These are phyloP conservation scores for Monosporascus sp. DNA, from an alignment of 2,329 filamentous ascomycete species.

Conservation along the genomic window DNA sequence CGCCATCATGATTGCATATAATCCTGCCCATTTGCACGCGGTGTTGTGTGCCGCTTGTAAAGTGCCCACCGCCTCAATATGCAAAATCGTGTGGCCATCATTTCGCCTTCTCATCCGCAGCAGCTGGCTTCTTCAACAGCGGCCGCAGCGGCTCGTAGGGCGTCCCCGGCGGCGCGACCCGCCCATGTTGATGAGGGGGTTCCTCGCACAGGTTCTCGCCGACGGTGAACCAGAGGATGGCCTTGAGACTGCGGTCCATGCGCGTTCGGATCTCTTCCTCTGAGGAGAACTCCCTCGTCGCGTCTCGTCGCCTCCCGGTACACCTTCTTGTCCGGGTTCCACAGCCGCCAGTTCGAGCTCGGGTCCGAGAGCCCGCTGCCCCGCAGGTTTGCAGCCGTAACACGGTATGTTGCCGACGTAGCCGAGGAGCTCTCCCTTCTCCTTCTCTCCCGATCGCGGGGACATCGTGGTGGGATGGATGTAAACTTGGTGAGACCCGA, in stretches of 20 bases:
- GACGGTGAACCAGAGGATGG: conserved; percentile 3
- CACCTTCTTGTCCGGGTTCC: conserved; percentile 3
- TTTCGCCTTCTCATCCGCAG: background rate
- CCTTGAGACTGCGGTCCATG: conserved; percentile 1
- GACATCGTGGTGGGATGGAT: background rate
- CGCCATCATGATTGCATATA: no score
- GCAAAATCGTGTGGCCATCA: no score
- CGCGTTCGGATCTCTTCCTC: conserved; percentile 1
- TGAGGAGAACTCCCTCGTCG: conserved; percentile 1
- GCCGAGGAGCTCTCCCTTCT: conserved; percentile 1
- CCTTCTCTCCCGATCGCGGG: conserved; percentile 36
- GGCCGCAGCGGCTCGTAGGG: conserved; percentile 1
- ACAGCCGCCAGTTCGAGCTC: conserved; percentile 4
- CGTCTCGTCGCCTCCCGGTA: conserved; percentile 2
- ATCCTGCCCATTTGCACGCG: no score
- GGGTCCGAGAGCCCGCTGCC: conserved; percentile 2
- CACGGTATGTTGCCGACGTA: conserved; percentile 1
- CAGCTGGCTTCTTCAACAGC: background rate
- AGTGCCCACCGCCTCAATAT: no score
- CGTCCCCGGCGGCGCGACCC: conserved; percentile 1
- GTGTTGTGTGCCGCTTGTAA: no score
- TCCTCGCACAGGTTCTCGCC: conserved; percentile 1
- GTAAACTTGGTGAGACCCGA: background rate
- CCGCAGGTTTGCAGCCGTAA: conserved; percentile 4
- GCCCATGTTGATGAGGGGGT: conserved; percentile 2